Evolutionary conservation across 257 asterid species (phyloP), one percentile per base, ranked within the genome.

Genomic region (Anisodus acutangulus): DNA sequence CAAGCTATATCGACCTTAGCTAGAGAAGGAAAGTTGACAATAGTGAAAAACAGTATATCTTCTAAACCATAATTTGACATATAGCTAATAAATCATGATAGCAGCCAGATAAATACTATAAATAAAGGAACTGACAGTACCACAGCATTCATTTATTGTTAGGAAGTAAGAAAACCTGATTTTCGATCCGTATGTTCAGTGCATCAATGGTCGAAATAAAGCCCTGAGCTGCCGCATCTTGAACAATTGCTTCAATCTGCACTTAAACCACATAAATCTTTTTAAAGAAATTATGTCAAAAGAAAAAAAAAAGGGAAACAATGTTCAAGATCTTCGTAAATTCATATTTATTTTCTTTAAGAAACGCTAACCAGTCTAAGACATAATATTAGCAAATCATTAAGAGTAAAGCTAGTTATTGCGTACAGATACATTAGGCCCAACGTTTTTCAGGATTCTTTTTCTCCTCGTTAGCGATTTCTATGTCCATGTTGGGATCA

Each of bases 181-280:
- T 60, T 55, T 94, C 97, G 87, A 93, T 87, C 67, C 87, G 91
- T 84, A 92, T 74, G 68, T 91, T 84, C 49, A 94, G 89, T 84
- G 98, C 98, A 69, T 88, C 93, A 37, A 85, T 91, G 78, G 85
- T 92, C 58, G 92, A 91, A 80, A 95, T 94, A 90, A 90, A 85
- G 70, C 99, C 98, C 83, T 86, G 87, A 72, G 97, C 97, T 74
- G 91, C 94, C 49, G 88, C 87, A 87, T 95, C 98, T 85, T 92
- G 98, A 84, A 89, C 88, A 74, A 94, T 92, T 68, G 98, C 93
- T 88, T 95, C 99, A 82, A 95, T 90, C 98, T 95, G 84, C 84
- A 45, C 84, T 83, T 71, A 37, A 4, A 83, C 71, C 63, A 43
- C 45, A 74, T 13, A 63, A 58, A 19, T 26, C 62, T 10, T 12